Conservation (phyloP, 805 yeast genomes). For the Danielozyma ontarioensis region DNA sequence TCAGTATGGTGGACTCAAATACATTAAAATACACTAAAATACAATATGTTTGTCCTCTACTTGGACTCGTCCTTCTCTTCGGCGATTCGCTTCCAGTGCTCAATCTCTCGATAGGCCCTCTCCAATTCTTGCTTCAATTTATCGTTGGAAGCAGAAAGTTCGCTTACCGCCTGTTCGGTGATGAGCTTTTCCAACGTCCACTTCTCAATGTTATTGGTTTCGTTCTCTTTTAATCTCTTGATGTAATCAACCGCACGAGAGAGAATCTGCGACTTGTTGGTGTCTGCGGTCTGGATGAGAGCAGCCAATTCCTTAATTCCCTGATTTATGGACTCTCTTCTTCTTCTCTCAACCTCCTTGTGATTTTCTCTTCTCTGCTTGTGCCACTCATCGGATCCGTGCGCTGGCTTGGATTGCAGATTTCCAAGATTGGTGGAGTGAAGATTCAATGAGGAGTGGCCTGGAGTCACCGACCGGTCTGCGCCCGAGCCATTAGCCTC, state of each 20-base stretch:
- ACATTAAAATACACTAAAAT: not conserved
- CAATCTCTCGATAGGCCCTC: conserved; percentile 88
- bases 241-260: conserved; percentile 88
- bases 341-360: conserved; percentile 90
- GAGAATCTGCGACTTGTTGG: conserved; percentile 87
- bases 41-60: not conserved
- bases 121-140: conserved; percentile 84
- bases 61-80: conserved; percentile 11
- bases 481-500: no score
- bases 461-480: conserved; percentile 10
- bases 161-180: conserved; percentile 87
- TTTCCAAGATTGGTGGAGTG: conserved; percentile 33
- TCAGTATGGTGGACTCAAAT: no score
- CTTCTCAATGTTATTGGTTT: conserved; percentile 83
- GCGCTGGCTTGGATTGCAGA: conserved; percentile 45
- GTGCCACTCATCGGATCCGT: conserved; percentile 84
- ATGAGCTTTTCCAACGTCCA: conserved; percentile 91
- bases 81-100: conserved; percentile 60
- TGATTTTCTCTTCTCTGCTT: conserved; percentile 82
- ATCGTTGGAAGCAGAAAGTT: conserved; percentile 79
- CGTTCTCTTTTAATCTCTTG: conserved; percentile 83
- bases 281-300: conserved; percentile 75
- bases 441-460: conserved; percentile 11
- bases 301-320: conserved; percentile 82
- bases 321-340: conserved; percentile 81